A percentile compares a stretch with the other conserved stretches of the same genome.
Conservation (phyloP, 108 stramenopile species). For the Pseudonitzschia delicatissima region DNA sequence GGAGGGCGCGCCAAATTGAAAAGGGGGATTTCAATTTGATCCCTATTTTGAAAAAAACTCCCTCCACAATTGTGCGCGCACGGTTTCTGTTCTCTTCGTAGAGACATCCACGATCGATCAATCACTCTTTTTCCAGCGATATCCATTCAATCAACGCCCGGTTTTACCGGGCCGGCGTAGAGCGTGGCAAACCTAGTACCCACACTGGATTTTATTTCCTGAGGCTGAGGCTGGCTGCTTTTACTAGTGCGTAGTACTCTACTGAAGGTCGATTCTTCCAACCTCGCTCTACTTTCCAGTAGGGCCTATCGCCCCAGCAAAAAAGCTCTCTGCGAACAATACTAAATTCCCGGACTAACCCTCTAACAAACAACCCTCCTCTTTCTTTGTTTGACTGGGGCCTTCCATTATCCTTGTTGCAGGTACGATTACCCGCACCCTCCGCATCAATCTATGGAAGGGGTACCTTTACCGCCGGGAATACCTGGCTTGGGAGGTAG, state of each 20-base stretch:
- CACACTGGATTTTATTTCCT: background rate
- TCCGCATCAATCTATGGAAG: constrained; percentile 46
- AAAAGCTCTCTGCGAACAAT: background rate
- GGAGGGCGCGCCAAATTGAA: background rate
- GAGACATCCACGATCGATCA: constrained; percentile 6
- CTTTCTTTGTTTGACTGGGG: constrained; percentile 1
- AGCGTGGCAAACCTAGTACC: constrained; percentile 6
- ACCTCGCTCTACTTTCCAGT: constrained; percentile 1
- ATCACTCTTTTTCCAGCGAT: constrained; percentile 4
- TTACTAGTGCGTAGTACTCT: constrained; percentile 4
- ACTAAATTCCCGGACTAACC: background rate
- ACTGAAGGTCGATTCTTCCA: too few species aligned
- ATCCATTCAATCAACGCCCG: constrained; percentile 9
- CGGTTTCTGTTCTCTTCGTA: too few species aligned
- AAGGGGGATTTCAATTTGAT: background rate
- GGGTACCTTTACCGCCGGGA: constrained; percentile 49
- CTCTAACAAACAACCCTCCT: constrained; percentile 6
- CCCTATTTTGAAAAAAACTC: constrained; percentile 6
- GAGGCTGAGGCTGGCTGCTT: constrained; percentile 9
- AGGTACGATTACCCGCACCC: constrained; percentile 45
- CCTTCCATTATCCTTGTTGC: constrained; percentile 10
- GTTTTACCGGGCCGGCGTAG: constrained; percentile 6
- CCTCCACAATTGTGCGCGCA: too few species aligned
- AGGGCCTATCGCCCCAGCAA: background rate
- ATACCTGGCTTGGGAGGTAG: constrained; percentile 66